Conservation (phyloP, 352 stramenopile genomes). For the Pythium periplocum region DNA sequence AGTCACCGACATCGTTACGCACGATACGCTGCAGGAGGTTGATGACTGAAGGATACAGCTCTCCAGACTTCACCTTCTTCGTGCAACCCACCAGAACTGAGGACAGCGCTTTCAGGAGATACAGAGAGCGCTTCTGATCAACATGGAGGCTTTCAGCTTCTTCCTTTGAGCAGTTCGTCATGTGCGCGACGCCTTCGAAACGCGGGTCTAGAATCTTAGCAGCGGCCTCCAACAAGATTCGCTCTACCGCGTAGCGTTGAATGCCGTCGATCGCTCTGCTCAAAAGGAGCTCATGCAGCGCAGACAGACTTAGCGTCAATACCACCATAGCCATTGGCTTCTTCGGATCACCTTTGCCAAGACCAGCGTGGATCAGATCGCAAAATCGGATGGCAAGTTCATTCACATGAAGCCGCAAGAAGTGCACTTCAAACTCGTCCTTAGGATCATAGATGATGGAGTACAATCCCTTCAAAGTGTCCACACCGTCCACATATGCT, state of each 20-base stretch:
- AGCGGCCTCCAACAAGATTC: conserved; percentile 67
- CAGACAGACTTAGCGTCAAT: conserved; percentile 67
- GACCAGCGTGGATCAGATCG: conserved; percentile 68
- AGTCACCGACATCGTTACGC: conserved; percentile 73
- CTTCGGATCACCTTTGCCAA: conserved; percentile 50
- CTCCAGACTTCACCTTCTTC: conserved; percentile 51
- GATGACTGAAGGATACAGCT: conserved; percentile 74
- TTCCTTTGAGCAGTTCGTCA: conserved; percentile 33
- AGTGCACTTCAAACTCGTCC: conserved; percentile 50
- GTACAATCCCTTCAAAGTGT: conserved; percentile 78
- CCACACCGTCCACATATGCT: conserved; percentile 54
- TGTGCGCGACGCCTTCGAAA: conserved; percentile 50
- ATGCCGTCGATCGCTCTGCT: conserved; percentile 54
- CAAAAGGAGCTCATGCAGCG: conserved; percentile 53
- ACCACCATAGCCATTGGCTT: conserved; percentile 67
- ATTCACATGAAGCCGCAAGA: conserved; percentile 73
- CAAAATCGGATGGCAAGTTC: conserved; percentile 72
- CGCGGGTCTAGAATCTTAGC: conserved; percentile 70
- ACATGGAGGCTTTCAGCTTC: conserved; percentile 21
- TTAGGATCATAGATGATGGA: conserved; percentile 60
- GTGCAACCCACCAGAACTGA: conserved; percentile 52
- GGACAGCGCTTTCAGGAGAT: conserved; percentile 69
- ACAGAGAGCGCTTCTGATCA: conserved; percentile 32
- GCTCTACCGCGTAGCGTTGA: conserved; percentile 72
- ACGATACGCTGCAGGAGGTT: conserved; percentile 78